These are phyloP conservation scores for Yamadazyma philogaea DNA, from an alignment of 805 yeast species.

Conservation along the genomic window DNA sequence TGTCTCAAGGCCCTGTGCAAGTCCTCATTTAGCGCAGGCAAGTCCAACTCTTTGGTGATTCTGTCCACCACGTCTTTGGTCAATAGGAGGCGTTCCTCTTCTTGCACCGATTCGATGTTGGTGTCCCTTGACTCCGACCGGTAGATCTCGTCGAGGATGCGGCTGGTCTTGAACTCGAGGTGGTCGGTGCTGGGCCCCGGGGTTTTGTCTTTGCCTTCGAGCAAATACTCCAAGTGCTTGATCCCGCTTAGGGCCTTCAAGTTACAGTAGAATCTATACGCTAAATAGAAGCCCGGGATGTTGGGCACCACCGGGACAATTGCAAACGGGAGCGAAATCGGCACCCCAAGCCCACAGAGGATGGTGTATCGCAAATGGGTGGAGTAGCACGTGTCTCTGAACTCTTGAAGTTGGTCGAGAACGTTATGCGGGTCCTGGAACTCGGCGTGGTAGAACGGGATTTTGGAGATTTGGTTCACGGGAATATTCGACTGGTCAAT, in stretches of 20 bases:
- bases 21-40: conserved; percentile 43
- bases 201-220: conserved; percentile 23
- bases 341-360: conserved; percentile 58
- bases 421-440: conserved; percentile 32
- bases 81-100: conserved; percentile 39
- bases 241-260: conserved; percentile 76
- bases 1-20: conserved; percentile 53
- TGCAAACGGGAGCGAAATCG: conserved; percentile 77
- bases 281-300: conserved; percentile 83
- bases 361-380: conserved; percentile 57
- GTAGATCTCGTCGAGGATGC: conserved; percentile 20
- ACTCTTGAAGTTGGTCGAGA: conserved; percentile 37
- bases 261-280: conserved; percentile 82
- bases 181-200: conserved; percentile 19
- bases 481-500: conserved; percentile 25
- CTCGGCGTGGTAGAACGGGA: conserved; percentile 39
- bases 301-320: conserved; percentile 85
- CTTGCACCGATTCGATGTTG: conserved; percentile 14
- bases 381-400: conserved; percentile 43
- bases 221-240: conserved; percentile 57
- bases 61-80: conserved; percentile 44
- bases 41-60: conserved; percentile 44
- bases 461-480: conserved; percentile 31
- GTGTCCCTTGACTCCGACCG: conserved; percentile 6
- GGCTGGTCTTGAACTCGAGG: conserved; percentile 17